Evolutionary conservation across 1,284 basidiomycete genomes (phyloP).

Genomic region (Cryptococcus neoformans): DNA sequence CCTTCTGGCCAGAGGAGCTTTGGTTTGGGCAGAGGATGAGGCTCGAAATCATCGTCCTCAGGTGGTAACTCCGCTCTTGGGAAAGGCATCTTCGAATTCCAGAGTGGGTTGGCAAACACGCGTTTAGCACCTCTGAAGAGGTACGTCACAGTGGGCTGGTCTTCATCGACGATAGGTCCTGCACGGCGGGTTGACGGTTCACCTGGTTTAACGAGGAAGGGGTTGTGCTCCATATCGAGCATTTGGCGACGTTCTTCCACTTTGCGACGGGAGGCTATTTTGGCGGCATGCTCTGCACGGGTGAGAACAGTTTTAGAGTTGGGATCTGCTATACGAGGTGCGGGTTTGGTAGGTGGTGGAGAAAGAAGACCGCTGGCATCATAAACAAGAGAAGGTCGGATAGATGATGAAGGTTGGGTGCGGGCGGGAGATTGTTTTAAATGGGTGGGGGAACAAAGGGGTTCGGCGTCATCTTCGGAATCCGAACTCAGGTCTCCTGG

Average conservation of each 20-base stretch:
- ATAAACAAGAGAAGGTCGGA: background rate
- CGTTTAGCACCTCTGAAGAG: conserved; percentile 46
- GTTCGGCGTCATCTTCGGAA: conserved; percentile 5
- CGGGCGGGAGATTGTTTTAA: too few species aligned
- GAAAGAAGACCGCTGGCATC: conserved; percentile 13
- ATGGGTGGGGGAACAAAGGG: background rate
- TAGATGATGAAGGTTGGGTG: conserved; percentile 1
- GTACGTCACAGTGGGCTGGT: conserved; percentile 37
- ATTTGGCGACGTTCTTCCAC: conserved; percentile 10
- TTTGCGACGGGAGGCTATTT: background rate
- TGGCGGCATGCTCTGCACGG: conserved; percentile 5
- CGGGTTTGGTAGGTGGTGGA: conserved; percentile 17
- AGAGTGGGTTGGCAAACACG: conserved; percentile 43
- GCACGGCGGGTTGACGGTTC: conserved; percentile 16
- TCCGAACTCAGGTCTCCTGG: conserved; percentile 5
- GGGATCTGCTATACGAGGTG: conserved; percentile 10
- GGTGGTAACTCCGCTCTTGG: conserved; percentile 26
- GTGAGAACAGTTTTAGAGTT: background rate
- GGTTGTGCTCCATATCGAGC: conserved; percentile 36
- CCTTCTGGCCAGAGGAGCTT: conserved; percentile 38
- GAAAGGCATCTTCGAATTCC: conserved; percentile 20
- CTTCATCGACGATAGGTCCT: conserved; percentile 22
- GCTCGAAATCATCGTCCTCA: conserved; percentile 37
- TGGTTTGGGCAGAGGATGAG: conserved; percentile 38
- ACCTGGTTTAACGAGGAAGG: conserved; percentile 37